Evolutionary conservation across 345 rosid genomes (phyloP).

Genomic region (Odontarrhena argentea): DNA sequence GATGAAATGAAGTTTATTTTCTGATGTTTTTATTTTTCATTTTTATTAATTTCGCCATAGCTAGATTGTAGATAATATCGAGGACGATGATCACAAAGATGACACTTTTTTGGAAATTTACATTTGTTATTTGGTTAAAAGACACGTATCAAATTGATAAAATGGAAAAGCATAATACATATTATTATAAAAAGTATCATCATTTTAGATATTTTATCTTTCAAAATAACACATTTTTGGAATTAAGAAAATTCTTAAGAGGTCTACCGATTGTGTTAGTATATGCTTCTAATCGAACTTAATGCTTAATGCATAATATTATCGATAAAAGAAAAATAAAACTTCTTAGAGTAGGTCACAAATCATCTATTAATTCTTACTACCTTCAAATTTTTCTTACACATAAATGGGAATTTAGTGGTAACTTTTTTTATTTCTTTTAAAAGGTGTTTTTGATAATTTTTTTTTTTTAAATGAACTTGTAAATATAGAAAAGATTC

Average conservation of each 20-base stretch:
- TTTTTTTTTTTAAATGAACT: too few relatives aligned
- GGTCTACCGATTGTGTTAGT: too few relatives aligned
- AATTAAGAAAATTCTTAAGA: too few relatives aligned
- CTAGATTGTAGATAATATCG: constrained; percentile 22
- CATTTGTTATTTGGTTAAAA: constrained; percentile 5
- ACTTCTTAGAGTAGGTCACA: too few relatives aligned
- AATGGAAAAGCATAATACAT: neutral
- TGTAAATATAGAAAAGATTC: constrained; percentile 13
- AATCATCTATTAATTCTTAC: neutral
- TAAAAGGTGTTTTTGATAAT: too few relatives aligned
- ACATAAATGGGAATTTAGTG: neutral
- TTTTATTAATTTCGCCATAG: constrained; percentile 4
- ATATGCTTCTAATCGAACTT: too few relatives aligned
- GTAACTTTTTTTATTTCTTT: too few relatives aligned
- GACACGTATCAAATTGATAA: constrained; percentile 24
- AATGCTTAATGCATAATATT: too few relatives aligned
- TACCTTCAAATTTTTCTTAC: neutral
- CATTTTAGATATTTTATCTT: too few relatives aligned
- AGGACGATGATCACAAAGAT: constrained; percentile 32
- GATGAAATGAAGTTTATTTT: neutral
- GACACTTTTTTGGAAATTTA: constrained; percentile 19
- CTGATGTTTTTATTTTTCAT: neutral
- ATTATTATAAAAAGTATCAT: too few relatives aligned
- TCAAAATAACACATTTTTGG: too few relatives aligned
- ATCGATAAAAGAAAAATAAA: too few relatives aligned